Percentiles rank a stretch among this genome's conserved stretches.
Evolutionary conservation across 306 rosid species (phyloP).

Genomic region (Gillenia trifoliata): DNA sequence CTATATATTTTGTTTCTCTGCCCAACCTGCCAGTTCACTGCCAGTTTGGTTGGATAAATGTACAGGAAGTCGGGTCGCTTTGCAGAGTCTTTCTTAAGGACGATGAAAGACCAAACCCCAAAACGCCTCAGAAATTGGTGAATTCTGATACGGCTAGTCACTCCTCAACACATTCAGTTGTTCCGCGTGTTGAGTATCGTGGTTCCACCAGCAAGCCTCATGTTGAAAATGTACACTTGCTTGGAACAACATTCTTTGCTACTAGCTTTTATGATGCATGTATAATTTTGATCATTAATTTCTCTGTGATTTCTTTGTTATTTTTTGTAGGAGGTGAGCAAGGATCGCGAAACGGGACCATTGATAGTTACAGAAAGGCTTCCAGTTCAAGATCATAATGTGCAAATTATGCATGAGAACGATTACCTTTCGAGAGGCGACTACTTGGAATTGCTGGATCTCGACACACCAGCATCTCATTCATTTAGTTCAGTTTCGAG

Average conservation of each 20-base stretch:
- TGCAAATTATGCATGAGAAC: conserved; percentile 7
- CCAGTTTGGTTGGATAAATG: conserved; percentile 29
- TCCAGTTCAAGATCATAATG: not conserved
- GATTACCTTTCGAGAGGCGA: conserved; percentile 24
- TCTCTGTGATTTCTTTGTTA: not conserved
- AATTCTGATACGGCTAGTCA: not conserved
- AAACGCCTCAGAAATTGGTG: not conserved
- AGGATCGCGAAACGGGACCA: conserved; percentile 8
- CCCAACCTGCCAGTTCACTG: conserved; percentile 26
- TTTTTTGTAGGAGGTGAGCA: conserved; percentile 24
- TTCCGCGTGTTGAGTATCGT: not conserved
- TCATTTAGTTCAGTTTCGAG: conserved; percentile 44
- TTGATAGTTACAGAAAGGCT: conserved; percentile 17
- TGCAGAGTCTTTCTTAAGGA: conserved; percentile 24
- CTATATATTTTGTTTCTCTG: conserved; percentile 2
- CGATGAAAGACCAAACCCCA: conserved; percentile 7
- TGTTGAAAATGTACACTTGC: not conserved
- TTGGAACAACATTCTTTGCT: not conserved
- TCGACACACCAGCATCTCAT: conserved; percentile 25
- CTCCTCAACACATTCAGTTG: not conserved
- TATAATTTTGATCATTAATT: not conserved
- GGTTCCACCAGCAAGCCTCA: conserved; percentile 25
- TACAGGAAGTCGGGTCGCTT: conserved; percentile 30
- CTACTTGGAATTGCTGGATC: conserved; percentile 39
- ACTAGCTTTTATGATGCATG: not conserved